Base-by-base conservation (phyloP, 1,284 basidiomycete genomes). In the Cryptococcus sp. region DNA sequence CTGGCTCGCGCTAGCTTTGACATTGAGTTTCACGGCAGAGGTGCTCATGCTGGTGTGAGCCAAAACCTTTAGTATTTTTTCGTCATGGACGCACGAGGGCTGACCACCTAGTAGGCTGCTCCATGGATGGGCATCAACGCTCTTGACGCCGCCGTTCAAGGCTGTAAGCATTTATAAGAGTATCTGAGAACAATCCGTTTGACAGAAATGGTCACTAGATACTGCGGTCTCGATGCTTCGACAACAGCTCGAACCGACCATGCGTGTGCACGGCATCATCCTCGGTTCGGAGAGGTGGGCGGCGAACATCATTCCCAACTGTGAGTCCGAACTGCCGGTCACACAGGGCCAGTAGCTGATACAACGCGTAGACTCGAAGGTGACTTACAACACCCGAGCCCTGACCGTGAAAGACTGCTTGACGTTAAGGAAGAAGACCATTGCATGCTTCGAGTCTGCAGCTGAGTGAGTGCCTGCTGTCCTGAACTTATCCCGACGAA, bases 41-140 rank as follows among this genome's bases (percentile, higher is more conserved):
- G 61, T 16, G 69, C 69, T 13, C 69, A 71, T 54, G 69, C 70
- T 0, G 69, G 66, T 0, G 63, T 67, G 35, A 63, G 63, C 56
- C 5, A 5, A 3, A 2, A 16, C 43, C 12, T 20, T 47, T 8
- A 7, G 23, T n/a, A 16, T 16, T 9, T 23, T 9, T 37, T 36
- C n/a, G 18, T n/a, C 3, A 15, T 50, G 40, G 24, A 43, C 38
- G 8, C 15, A 18, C n/a, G n/a, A 33, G 9, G 20, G 37, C 37
- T 42, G 36, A 50, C 23, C 8, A 9, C 21, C 23, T 9, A 12
- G 1, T 23, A 63, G 62, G 64, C 64, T 5, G 62, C 62, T 15
- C 66, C 66, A 5, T 68, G 88, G 72, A 73, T 77, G 59, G 79
- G 78, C 8, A 69, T 79, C 62, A 80, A 80, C 55, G 79, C 79